These are phyloP conservation scores for Pleochaeta shiraiana DNA, from an alignment of 2,329 filamentous ascomycete species.

Conservation along the genomic window DNA sequence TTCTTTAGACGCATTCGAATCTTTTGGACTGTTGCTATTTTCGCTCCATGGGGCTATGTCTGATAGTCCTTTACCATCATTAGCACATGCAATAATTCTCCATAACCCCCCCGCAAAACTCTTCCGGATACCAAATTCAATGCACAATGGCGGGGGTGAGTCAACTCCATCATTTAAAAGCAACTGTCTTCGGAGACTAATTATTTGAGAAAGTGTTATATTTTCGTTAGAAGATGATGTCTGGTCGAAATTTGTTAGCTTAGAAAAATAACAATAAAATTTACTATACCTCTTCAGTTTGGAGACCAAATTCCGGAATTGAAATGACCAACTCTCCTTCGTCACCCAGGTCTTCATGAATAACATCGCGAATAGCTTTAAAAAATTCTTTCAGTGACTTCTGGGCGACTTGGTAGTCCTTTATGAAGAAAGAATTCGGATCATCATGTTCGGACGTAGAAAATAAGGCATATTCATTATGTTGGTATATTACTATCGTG, in stretches of 20 bases:
- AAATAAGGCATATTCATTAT: constrained; percentile 34
- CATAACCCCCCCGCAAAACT: constrained; percentile 30
- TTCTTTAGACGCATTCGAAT: not conserved
- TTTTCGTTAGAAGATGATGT: constrained; percentile 26
- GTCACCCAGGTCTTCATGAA: constrained; percentile 30
- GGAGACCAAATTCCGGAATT: constrained; percentile 31
- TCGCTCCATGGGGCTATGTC: constrained; percentile 13
- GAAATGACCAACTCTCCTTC: constrained; percentile 34
- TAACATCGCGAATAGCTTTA: constrained; percentile 28
- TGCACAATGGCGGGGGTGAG: constrained; percentile 31
- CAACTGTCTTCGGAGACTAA: constrained; percentile 35
- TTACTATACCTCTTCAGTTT: constrained; percentile 31
- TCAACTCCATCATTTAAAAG: constrained; percentile 34
- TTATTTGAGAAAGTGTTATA: constrained; percentile 31
- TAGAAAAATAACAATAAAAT: constrained; percentile 6
- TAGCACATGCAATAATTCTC: constrained; percentile 28
- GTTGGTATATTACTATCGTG: constrained; percentile 32
- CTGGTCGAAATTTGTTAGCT: constrained; percentile 20
- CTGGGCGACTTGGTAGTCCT: constrained; percentile 31
- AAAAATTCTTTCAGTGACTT: constrained; percentile 33
- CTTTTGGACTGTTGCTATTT: constrained; percentile 9
- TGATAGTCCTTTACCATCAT: constrained; percentile 29
- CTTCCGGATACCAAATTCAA: constrained; percentile 30
- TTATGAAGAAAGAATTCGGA: constrained; percentile 32
- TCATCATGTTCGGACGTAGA: constrained; percentile 30